Evolutionary conservation across 768 basidiomycete genomes (phyloP).

Genomic region (Xerocomellus intermedius): DNA sequence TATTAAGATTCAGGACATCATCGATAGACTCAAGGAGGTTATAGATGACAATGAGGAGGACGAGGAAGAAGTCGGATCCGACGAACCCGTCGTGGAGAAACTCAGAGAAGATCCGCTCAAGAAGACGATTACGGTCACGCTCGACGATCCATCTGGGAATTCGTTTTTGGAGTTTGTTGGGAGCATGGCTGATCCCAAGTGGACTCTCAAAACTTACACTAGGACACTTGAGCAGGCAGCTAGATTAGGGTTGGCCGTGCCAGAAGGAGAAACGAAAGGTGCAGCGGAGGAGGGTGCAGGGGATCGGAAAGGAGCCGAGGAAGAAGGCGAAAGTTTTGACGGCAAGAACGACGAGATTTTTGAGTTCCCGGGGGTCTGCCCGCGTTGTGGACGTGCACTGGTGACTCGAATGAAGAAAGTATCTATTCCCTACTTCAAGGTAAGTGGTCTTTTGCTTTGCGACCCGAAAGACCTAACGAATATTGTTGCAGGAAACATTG

Average conservation of each 20-base stretch:
- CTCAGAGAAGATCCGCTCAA: constrained; percentile 52
- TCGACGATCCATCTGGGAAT: constrained; percentile 95
- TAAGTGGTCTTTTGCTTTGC: constrained; percentile 19
- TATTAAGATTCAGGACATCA: constrained; percentile 68
- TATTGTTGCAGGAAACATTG: constrained; percentile 68
- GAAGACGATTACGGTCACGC: constrained; percentile 71
- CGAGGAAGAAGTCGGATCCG: constrained; percentile 26
- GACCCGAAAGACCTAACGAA: background rate
- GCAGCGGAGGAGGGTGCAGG: background rate
- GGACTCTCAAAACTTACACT: constrained; percentile 82
- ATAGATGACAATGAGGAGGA: constrained; percentile 59
- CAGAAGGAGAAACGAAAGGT: constrained; percentile 38
- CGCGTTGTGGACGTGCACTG: constrained; percentile 79
- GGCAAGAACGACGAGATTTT: constrained; percentile 81
- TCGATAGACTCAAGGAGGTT: constrained; percentile 63
- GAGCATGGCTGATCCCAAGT: constrained; percentile 87
- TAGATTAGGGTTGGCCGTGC: constrained; percentile 65
- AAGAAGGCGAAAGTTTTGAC: constrained; percentile 22
- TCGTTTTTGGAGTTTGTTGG: constrained; percentile 93
- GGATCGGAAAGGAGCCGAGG: constrained; percentile 10
- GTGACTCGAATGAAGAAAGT: constrained; percentile 96
- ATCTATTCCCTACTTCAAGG: constrained; percentile 97
- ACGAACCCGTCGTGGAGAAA: constrained; percentile 30
- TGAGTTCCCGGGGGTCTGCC: constrained; percentile 84
- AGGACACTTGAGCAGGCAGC: constrained; percentile 81